Base-by-base conservation (phyloP, 2,329 filamentous ascomycete species). In the Neocatenulostroma microsporum region DNA sequence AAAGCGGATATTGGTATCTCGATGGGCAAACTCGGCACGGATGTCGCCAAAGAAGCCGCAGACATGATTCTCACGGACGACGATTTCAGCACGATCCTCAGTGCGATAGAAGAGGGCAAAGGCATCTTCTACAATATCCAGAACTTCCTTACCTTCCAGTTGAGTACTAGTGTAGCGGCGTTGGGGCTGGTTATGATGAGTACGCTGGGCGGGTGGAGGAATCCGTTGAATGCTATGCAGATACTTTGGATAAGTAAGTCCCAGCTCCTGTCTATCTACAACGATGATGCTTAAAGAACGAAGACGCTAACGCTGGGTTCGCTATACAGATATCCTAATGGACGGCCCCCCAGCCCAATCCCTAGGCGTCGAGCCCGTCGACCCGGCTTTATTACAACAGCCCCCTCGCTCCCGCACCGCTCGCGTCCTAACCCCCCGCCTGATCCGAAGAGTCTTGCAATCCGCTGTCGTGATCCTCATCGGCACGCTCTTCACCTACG, bases 101-200 rank as follows among this genome's bases (percentile, higher is more conserved):
- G 80, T 41, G 91, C 91, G 20, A 98, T 98, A 44, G 91, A 98
- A 61, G 91, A 98, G 66, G 93, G 91, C 63, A 98, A 98, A 63
- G 91, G 88, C 37, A 98, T 98, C 50, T 98, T 98, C 65, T 94
- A 91, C 73, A 98, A 98, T 62, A 96, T 98, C 49, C 91, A 98
- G 58, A 98, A 98, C 62, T 98, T 98, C 65, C 74, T 98, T 46
- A 96, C 91, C 0, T 98, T 98, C 64, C 93, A 98, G 67, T 75
- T 98, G 40, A 95, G 88, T 62, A 98, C 91, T 31, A 95, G 87
- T 58, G 91, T 93, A 14, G 91, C 93, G 37, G 87, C 91, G 43
- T 69, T 98, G 48, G 86, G 84, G 40, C 72, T 98, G 36, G 91
- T 98, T 13, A 77, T 98, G 49, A 64, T 98, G 54, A 95, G 88